These are phyloP conservation scores for Vitis amurensis DNA, from an alignment of 164 flowering plant species.

Conservation along the genomic window DNA sequence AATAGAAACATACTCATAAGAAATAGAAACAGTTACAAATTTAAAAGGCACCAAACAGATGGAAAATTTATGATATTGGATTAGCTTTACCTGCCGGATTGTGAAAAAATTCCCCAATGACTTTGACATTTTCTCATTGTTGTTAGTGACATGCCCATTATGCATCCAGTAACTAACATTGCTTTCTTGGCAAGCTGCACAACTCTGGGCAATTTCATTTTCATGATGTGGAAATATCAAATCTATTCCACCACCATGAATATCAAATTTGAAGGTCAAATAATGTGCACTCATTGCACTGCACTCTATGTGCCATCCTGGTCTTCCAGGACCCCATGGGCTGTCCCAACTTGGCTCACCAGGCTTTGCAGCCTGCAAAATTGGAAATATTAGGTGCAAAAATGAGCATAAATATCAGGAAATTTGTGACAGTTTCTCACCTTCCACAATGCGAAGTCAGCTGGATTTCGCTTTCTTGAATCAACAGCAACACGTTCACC, in stretches of 20 bases:
- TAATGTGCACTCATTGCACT: conserved; percentile 98
- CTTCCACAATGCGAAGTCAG: conserved; percentile 97
- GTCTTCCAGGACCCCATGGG: conserved; percentile 97
- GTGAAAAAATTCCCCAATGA: conserved; percentile 91
- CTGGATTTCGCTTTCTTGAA: conserved; percentile 73
- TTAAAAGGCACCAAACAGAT: neutral
- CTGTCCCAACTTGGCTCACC: conserved; percentile 95
- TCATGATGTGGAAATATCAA: conserved; percentile 96
- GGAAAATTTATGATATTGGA: neutral
- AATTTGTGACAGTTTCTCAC: conserved; percentile 25
- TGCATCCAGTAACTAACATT: conserved; percentile 81
- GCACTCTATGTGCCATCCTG: conserved; percentile 99
- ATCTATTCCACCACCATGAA: conserved; percentile 97
- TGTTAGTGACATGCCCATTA: conserved; percentile 85
- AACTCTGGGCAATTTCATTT: conserved; percentile 92
- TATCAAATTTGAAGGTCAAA: conserved; percentile 69
- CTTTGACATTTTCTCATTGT: conserved; percentile 93
- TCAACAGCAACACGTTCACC: conserved; percentile 89
- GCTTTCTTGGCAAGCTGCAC: conserved; percentile 79
- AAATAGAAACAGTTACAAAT: neutral
- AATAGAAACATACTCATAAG: neutral
- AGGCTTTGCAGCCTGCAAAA: conserved; percentile 79
- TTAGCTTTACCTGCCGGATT: conserved; percentile 62
- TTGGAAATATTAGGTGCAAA: neutral
- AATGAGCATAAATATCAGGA: neutral